phyloP scores from a whole-genome alignment of 257 asterid genomes.

The Capsicum baccatum region DNA sequence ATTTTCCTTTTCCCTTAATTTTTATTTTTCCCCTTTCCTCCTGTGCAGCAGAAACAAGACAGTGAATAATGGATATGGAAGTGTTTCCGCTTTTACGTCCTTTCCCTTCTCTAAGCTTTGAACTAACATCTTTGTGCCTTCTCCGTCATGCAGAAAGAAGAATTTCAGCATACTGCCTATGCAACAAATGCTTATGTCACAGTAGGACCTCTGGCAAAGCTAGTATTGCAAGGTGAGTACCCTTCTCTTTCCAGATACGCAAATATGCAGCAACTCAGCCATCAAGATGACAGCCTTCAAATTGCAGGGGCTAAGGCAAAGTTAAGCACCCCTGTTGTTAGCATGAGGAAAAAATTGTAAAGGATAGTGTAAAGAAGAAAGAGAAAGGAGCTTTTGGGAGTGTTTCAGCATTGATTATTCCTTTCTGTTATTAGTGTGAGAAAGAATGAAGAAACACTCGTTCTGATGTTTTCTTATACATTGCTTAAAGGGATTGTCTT shows the following conservation, averaged over 20 bases:
- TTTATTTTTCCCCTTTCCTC: not conserved
- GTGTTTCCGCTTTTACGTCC: slow-evolving; percentile 11
- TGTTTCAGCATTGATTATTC: not conserved
- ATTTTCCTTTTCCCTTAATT: not conserved
- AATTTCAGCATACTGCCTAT: slow-evolving; percentile 94
- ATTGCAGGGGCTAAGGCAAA: not conserved
- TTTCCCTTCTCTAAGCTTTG: slow-evolving; percentile 19
- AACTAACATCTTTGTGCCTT: slow-evolving; percentile 18
- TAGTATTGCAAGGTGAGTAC: slow-evolving; percentile 75
- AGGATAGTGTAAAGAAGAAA: not conserved
- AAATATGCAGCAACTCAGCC: slow-evolving; percentile 6
- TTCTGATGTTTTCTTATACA: not conserved
- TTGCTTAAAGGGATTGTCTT: not conserved
- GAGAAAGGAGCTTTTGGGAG: not conserved
- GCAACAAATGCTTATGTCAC: slow-evolving; percentile 93
- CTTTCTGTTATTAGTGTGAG: not conserved
- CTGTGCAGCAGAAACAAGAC: slow-evolving; percentile 17
- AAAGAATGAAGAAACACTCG: not conserved
- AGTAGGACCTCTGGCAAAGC: slow-evolving; percentile 76
- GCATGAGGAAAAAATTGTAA: not conserved
- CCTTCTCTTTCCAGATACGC: slow-evolving; percentile 25
- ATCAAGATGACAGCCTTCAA: slow-evolving; percentile 6
- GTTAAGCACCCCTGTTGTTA: slow-evolving; percentile 5
- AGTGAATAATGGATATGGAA: not conserved
- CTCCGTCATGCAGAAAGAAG: slow-evolving; percentile 78